These are phyloP conservation scores for Ceratonia siliqua DNA, from an alignment of 306 rosid genomes.

Conservation along the genomic window DNA sequence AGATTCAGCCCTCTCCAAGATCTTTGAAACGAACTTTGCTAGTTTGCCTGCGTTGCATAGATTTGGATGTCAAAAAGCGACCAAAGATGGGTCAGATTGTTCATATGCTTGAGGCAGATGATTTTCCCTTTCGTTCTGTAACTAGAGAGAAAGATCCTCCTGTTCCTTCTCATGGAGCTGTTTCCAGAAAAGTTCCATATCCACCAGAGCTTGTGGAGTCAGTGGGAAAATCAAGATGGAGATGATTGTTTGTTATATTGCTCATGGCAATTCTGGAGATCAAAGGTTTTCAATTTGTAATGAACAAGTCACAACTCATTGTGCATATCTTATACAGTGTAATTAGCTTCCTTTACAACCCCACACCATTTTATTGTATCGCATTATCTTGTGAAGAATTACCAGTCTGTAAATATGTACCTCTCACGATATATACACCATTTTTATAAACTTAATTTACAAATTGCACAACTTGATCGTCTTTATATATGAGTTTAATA, in stretches of 20 bases:
- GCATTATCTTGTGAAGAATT: constrained; percentile 25
- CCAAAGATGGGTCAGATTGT: constrained; percentile 98
- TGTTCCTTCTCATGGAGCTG: constrained; percentile 39
- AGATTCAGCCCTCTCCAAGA: constrained; percentile 73
- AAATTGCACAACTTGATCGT: too few species aligned
- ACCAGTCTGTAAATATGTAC: constrained; percentile 49
- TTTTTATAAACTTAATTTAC: too few species aligned
- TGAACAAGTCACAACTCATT: constrained; percentile 34
- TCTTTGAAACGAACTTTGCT: constrained; percentile 80
- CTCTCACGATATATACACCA: constrained; percentile 9
- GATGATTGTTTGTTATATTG: constrained; percentile 39
- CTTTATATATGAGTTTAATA: too few species aligned
- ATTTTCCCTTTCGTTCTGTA: constrained; percentile 88
- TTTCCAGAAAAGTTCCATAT: constrained; percentile 42
- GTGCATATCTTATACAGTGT: constrained; percentile 43
- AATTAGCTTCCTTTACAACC: constrained; percentile 18
- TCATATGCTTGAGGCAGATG: constrained; percentile 97
- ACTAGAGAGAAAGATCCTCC: constrained; percentile 53
- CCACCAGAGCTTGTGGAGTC: constrained; percentile 42
- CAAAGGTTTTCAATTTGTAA: constrained; percentile 31
- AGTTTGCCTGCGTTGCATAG: constrained; percentile 88
- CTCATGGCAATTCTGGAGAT: constrained; percentile 38
- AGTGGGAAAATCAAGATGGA: constrained; percentile 49
- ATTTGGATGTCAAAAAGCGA: constrained; percentile 79
- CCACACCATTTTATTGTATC: constrained; percentile 32